A percentile compares a stretch with the other conserved stretches of the same genome.
Conservation (phyloP, 2,329 filamentous ascomycete genomes). For the Fusarium torreyae region DNA sequence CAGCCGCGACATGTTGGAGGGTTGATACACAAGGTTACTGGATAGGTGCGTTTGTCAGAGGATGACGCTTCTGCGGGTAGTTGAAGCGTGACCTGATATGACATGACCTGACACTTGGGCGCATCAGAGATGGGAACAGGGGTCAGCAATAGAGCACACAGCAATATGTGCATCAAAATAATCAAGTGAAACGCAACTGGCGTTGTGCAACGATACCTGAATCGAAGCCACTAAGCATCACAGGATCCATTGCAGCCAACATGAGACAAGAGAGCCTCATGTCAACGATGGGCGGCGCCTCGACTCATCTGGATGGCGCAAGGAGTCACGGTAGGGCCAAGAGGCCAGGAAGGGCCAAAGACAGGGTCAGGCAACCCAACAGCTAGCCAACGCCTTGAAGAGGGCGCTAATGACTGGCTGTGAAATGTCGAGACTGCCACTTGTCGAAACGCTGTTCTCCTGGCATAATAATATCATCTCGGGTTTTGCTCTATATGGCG, state of each 20-base stretch:
- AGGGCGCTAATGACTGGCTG: slow-evolving; percentile 23
- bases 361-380: slow-evolving; percentile 14
- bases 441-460: slow-evolving; percentile 42
- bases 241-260: slow-evolving; percentile 13
- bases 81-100: slow-evolving; percentile 51
- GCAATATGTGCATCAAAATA: slow-evolving; percentile 11
- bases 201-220: slow-evolving; percentile 9
- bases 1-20: slow-evolving; percentile 42
- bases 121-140: slow-evolving; percentile 19
- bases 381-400: slow-evolving; percentile 10
- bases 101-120: slow-evolving; percentile 50
- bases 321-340: slow-evolving; percentile 20
- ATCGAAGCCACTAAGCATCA: slow-evolving; percentile 12
- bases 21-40: slow-evolving; percentile 43
- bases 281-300: slow-evolving; percentile 16
- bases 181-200: slow-evolving; percentile 26
- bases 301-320: slow-evolving; percentile 17
- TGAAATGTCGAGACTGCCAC: slow-evolving; percentile 26
- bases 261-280: slow-evolving; percentile 38
- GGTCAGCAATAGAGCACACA: slow-evolving; percentile 13
- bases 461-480: slow-evolving; percentile 44
- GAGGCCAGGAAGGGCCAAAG: slow-evolving; percentile 22
- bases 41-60: slow-evolving; percentile 35
- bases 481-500: slow-evolving; percentile 40
- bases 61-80: slow-evolving; percentile 41